Evolutionary conservation across 2,329 filamentous ascomycete genomes (phyloP).

Genomic region (Helotiales sp.): DNA sequence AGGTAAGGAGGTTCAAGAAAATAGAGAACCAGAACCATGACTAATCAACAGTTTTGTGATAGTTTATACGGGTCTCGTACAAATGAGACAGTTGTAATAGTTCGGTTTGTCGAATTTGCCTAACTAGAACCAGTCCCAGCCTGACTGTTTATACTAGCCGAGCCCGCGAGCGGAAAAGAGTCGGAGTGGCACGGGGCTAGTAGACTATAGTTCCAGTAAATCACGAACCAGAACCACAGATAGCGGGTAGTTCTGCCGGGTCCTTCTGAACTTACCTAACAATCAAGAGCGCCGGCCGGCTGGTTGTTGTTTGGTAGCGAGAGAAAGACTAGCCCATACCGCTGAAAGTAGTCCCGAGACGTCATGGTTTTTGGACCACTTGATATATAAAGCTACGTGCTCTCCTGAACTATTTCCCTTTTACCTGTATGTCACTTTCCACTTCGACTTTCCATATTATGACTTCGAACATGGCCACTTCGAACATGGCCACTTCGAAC

Average conservation of each 20-base stretch:
- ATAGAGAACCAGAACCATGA: not conserved
- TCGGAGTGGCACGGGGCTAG: not conserved
- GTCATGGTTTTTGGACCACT: not conserved
- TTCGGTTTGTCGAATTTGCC: not conserved
- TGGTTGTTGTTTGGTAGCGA: not conserved
- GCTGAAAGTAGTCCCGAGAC: not conserved
- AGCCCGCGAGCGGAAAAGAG: not conserved
- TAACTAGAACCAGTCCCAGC: not conserved
- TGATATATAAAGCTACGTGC: not conserved
- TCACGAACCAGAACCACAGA: not conserved
- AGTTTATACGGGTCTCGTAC: not conserved
- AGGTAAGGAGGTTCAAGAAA: not conserved
- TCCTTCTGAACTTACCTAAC: not conserved
- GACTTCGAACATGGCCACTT: slow-evolving; percentile 2
- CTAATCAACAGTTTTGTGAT: not conserved
- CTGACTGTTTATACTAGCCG: not conserved
- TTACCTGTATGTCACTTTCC: not conserved
- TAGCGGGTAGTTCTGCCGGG: not conserved
- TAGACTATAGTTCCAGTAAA: not conserved
- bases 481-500: not conserved
- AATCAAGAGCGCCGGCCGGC: not conserved
- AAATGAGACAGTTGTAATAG: not conserved
- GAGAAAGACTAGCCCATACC: not conserved
- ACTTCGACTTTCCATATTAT: not conserved
- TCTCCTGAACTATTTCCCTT: not conserved